phyloP scores from a whole-genome alignment of 2,329 filamentous ascomycete genomes.

The Alternaria brassicicola region DNA sequence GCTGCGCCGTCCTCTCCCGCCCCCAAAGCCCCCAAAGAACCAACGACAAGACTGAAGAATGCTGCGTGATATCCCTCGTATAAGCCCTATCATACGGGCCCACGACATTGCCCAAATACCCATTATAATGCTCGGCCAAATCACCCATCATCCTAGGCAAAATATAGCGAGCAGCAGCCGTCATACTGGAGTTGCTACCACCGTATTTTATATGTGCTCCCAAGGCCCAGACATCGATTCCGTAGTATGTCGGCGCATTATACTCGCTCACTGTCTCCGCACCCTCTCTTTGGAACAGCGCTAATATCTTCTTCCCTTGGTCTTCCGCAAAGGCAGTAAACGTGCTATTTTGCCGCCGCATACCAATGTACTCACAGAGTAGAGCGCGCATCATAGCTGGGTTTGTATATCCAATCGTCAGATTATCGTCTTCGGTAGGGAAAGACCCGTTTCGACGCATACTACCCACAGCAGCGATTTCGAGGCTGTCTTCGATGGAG shows the following conservation, averaged over 20 bases:
- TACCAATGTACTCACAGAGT: constrained; percentile 52
- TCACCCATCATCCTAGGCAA: constrained; percentile 46
- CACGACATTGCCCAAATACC: constrained; percentile 45
- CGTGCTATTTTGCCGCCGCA: constrained; percentile 46
- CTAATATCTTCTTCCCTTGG: constrained; percentile 12
- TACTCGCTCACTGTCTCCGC: constrained; percentile 49
- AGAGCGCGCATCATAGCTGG: constrained; percentile 52
- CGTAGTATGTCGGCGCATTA: constrained; percentile 52
- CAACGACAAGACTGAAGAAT: constrained; percentile 51
- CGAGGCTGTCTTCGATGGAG: constrained; percentile 48
- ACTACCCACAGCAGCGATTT: constrained; percentile 47
- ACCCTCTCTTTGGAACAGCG: constrained; percentile 35
- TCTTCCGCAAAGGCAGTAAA: constrained; percentile 42
- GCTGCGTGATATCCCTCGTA: constrained; percentile 49
- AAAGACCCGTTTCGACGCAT: constrained; percentile 52
- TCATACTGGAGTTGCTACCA: constrained; percentile 37
- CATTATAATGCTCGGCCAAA: constrained; percentile 48
- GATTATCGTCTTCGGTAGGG: constrained; percentile 45
- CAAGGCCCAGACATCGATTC: constrained; percentile 52
- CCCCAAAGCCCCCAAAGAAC: constrained; percentile 55
- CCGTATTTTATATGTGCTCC: constrained; percentile 50
- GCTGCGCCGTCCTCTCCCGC: constrained; percentile 47
- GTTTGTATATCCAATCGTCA: constrained; percentile 52
- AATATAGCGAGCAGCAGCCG: constrained; percentile 37
- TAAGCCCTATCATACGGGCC: constrained; percentile 51